A percentile compares a stretch with the other conserved stretches of the same genome.
Evolutionary conservation across 352 stramenopile species (phyloP).

Genomic region (Globisporangium alternatum): DNA sequence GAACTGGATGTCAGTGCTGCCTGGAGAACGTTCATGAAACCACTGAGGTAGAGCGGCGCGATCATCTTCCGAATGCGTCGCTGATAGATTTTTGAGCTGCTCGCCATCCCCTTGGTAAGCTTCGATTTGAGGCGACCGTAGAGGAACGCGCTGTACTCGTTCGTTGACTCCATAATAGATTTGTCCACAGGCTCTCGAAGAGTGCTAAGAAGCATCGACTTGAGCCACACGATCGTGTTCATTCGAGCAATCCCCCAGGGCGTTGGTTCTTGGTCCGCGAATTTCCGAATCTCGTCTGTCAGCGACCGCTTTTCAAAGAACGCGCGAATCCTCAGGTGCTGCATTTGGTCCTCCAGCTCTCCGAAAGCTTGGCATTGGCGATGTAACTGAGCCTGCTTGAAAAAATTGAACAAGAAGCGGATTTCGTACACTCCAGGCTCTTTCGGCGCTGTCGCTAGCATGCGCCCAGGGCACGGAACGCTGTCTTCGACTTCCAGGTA

Average conservation of each 20-base stretch:
- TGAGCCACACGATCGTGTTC: conserved; percentile 49
- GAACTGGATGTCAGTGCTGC: conserved; percentile 36
- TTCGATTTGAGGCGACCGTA: conserved; percentile 33
- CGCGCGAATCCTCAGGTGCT: conserved; percentile 48
- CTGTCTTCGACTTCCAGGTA: conserved; percentile 38
- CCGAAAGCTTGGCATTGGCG: conserved; percentile 59
- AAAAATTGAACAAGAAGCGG: conserved; percentile 66
- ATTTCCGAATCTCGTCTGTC: conserved; percentile 42
- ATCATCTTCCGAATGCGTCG: conserved; percentile 36
- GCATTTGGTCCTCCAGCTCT: conserved; percentile 59
- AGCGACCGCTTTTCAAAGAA: conserved; percentile 52
- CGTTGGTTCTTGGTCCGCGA: conserved; percentile 29
- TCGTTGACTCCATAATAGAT: conserved; percentile 34
- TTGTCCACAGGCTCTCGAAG: conserved; percentile 33
- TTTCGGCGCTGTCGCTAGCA: conserved; percentile 39
- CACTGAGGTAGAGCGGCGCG: conserved; percentile 28
- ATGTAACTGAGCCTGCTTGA: conserved; percentile 53
- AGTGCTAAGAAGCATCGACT: conserved; percentile 47
- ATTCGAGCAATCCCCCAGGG: conserved; percentile 37
- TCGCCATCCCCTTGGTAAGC: conserved; percentile 30
- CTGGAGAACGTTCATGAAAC: conserved; percentile 43
- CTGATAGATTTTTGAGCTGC: conserved; percentile 32
- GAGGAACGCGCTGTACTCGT: conserved; percentile 35
- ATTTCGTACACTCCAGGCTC: conserved; percentile 63
- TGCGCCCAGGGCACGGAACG: conserved; percentile 38